phyloP scores from a whole-genome alignment of 2,329 filamentous ascomycete genomes.

The Trichoderma arundinaceum region DNA sequence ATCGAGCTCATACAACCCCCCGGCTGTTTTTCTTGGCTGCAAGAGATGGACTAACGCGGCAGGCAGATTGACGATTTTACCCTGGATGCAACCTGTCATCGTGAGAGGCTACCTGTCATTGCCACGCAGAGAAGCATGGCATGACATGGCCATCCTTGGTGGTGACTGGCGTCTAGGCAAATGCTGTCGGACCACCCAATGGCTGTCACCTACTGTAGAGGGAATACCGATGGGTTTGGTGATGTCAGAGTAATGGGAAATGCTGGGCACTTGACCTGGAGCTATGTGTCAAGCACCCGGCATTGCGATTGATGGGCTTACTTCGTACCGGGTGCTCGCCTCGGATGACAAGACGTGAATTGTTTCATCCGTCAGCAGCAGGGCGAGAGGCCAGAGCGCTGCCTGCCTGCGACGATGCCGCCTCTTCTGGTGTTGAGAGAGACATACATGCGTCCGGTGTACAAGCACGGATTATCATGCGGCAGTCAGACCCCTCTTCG shows the following conservation, averaged over 20 bases:
- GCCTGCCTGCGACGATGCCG: not conserved
- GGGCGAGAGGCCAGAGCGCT: not conserved
- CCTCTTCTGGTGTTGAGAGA: not conserved
- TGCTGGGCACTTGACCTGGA: constrained; percentile 7
- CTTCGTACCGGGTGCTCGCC: not conserved
- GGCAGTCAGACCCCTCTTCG: too few relatives aligned
- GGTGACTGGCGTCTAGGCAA: too few relatives aligned
- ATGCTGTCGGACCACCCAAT: constrained; percentile 22
- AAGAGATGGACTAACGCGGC: not conserved
- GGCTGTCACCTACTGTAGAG: constrained; percentile 20
- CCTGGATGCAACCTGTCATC: constrained; percentile 21
- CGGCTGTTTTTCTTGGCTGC: not conserved
- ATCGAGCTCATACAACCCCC: not conserved
- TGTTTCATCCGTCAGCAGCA: constrained; percentile 21
- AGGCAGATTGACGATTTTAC: constrained; percentile 8
- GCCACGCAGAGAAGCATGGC: not conserved
- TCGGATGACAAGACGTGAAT: not conserved
- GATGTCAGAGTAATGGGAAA: constrained; percentile 8
- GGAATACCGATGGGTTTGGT: constrained; percentile 1
- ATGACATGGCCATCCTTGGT: not conserved
- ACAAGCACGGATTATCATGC: too few relatives aligned
- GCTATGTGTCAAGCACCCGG: too few relatives aligned
- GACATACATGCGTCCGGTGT: not conserved
- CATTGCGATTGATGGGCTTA: too few relatives aligned
- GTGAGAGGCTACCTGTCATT: constrained; percentile 6